Evolutionary conservation across 331 rosid species (phyloP), one percentile per base, ranked within the genome.

Genomic region (Pyracantha coccinea): DNA sequence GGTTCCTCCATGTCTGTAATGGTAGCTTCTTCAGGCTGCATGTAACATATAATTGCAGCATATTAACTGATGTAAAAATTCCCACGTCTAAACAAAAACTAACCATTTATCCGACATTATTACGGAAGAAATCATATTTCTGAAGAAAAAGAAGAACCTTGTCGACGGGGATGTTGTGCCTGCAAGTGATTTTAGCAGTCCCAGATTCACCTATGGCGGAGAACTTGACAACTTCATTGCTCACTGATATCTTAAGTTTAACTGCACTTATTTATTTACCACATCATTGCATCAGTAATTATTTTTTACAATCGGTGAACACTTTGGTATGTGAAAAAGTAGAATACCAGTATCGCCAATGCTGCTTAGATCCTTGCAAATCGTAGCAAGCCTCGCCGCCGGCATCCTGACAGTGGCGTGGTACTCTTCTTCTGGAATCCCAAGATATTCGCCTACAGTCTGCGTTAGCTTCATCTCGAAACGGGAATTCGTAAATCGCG

Each of bases 11-110:
- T 86, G 69, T 87, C 91, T 75, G 76, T 69, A 1, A 73, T 33
- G 20, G 85, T 84, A 0, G 87, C 85, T 73, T 91, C 88, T 23
- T 87, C 92, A 47, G 92, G 93, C 92, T 89, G 38, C 14, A 24
- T 16, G 17, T 15, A 47, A 47, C 6, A 47, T 47, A 5, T 15
- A 15, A 47, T 15, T 47, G n/a, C 54, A 47, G 54, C 54, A 47
- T 47, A 2, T 47, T 47, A 47, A 4, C 54, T 5, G 16, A 47
- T 47, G 21, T 23, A 19, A 45, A 17, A n/a, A 53, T 3, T 47
- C 62, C 27, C 15, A 21, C 12, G 8, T 57, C 62, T 57, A 10
- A 10, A 57, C 62, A 10, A 4, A 57, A 57, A 12, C 62, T 20
- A 35, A 10, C 13, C 62, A 57, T 57, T 57, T 20, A 11, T 21